Conservation (phyloP, 352 stramenopile genomes). For the Pythium rhizo-oryzae region DNA sequence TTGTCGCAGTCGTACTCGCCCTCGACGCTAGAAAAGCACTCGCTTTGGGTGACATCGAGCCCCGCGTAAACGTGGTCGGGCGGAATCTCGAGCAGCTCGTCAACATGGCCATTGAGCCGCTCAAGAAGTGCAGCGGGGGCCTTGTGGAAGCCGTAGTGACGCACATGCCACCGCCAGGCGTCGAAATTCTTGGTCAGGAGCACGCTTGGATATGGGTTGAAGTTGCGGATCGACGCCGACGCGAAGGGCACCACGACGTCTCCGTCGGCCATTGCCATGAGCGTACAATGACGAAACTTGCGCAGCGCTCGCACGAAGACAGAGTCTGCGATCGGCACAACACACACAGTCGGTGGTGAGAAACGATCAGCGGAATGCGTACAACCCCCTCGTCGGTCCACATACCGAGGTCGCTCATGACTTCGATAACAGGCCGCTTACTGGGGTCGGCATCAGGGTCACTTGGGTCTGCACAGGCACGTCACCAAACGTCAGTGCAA, state of each 20-base stretch:
- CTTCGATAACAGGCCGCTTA: constrained; percentile 50
- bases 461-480: constrained; percentile 19
- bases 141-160: constrained; percentile 58
- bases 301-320: constrained; percentile 58
- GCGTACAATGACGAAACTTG: constrained; percentile 57
- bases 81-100: constrained; percentile 43
- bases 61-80: constrained; percentile 32
- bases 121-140: constrained; percentile 33
- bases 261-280: constrained; percentile 78
- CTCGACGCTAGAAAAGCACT: constrained; percentile 60
- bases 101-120: constrained; percentile 46
- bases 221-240: constrained; percentile 72
- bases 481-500: not conserved
- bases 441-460: constrained; percentile 8
- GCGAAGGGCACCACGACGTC: constrained; percentile 75
- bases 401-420: constrained; percentile 61
- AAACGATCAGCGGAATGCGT: too few species aligned
- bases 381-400: not conserved
- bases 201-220: constrained; percentile 63
- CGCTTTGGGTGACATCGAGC: constrained; percentile 37
- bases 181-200: constrained; percentile 54
- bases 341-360: not conserved
- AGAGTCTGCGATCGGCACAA: constrained; percentile 33
- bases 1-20: constrained; percentile 66
- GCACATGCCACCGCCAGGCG: constrained; percentile 74